Evolutionary conservation across 768 basidiomycete genomes (phyloP).

Genomic region (Russula griseocarnosa): DNA sequence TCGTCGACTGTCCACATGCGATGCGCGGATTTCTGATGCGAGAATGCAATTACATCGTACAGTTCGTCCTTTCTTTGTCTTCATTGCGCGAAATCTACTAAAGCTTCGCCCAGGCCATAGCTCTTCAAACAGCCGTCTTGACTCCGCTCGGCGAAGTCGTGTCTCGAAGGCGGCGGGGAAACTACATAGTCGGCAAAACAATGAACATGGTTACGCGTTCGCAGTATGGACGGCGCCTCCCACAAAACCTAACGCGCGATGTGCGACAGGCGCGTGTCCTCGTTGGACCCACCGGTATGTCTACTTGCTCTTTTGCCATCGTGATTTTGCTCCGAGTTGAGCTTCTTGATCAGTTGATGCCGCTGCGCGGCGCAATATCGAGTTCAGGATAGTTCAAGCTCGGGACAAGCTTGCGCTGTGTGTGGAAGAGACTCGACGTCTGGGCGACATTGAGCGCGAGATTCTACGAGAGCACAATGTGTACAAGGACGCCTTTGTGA

Average conservation of each 20-base stretch:
- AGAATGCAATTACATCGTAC: constrained; percentile 67
- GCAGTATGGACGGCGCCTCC: constrained; percentile 60
- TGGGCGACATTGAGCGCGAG: constrained; percentile 39
- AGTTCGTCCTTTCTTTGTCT: constrained; percentile 44
- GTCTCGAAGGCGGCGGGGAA: constrained; percentile 50
- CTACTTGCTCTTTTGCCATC: background rate
- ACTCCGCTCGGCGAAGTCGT: constrained; percentile 53
- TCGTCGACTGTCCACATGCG: constrained; percentile 70
- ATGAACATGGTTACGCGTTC: constrained; percentile 62
- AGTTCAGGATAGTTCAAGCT: constrained; percentile 47
- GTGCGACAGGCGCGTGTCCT: constrained; percentile 53
- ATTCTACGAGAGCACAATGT: constrained; percentile 35
- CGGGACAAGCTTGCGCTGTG: constrained; percentile 41
- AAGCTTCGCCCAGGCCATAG: constrained; percentile 51
- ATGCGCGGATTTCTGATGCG: constrained; percentile 66
- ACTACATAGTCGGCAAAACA: constrained; percentile 57
- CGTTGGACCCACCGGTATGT: constrained; percentile 49
- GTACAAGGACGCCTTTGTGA: constrained; percentile 33
- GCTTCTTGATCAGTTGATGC: constrained; percentile 56
- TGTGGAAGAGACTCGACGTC: constrained; percentile 39
- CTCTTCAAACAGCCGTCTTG: constrained; percentile 47
- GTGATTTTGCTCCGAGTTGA: constrained; percentile 10
- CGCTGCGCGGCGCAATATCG: constrained; percentile 47
- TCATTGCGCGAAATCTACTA: background rate
- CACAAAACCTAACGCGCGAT: constrained; percentile 59